These are phyloP conservation scores for Monosporascus sp. DNA, from an alignment of 2,329 filamentous ascomycete species.

Conservation along the genomic window DNA sequence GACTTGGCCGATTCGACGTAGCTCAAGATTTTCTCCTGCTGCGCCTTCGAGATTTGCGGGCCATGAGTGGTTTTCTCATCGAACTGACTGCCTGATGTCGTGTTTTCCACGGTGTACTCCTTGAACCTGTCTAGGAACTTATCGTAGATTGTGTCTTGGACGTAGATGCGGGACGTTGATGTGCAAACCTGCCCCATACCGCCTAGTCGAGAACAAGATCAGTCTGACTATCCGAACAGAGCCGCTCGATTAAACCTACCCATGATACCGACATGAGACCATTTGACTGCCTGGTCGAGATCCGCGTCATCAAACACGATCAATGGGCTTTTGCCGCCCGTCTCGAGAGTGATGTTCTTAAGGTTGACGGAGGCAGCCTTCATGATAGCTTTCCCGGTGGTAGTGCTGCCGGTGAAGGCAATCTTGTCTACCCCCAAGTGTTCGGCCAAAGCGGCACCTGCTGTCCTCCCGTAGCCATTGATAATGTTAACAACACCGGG, in stretches of 20 bases:
- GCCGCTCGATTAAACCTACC: constrained; percentile 32
- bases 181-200: constrained; percentile 60
- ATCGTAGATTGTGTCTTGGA: constrained; percentile 56
- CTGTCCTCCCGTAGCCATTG: constrained; percentile 64
- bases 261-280: constrained; percentile 46
- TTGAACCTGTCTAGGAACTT: constrained; percentile 60
- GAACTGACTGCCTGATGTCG: constrained; percentile 66
- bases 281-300: constrained; percentile 62
- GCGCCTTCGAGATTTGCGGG: constrained; percentile 65
- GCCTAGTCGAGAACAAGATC: neutral
- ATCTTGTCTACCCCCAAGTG: constrained; percentile 70
- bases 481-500: constrained; percentile 72
- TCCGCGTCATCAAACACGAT: constrained; percentile 62
- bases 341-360: constrained; percentile 63
- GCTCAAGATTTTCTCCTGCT: constrained; percentile 64
- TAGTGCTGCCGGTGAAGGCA: constrained; percentile 72
- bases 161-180: constrained; percentile 58
- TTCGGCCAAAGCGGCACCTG: constrained; percentile 61
- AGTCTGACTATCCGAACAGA: neutral
- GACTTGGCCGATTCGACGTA: constrained; percentile 66
- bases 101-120: constrained; percentile 50
- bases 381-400: constrained; percentile 70
- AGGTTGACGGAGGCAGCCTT: constrained; percentile 60
- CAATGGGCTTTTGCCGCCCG: constrained; percentile 61
- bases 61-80: constrained; percentile 66